Evolutionary conservation across 2,329 filamentous ascomycete genomes (phyloP).

Genomic region (Cercospora sesami): DNA sequence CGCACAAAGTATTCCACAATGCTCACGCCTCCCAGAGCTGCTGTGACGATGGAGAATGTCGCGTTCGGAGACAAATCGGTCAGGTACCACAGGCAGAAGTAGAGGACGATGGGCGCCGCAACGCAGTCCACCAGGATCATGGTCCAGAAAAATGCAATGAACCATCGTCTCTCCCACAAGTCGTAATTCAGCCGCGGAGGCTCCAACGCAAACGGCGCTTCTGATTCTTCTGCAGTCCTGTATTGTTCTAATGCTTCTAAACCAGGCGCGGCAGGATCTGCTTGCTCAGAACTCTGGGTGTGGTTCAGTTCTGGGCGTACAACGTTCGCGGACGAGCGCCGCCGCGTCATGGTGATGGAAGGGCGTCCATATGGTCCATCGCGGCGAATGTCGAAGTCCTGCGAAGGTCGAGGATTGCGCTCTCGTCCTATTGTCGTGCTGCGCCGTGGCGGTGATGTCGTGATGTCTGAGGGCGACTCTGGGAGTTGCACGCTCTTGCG

Average conservation of each 20-base stretch:
- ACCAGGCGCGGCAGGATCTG: slow-evolving; percentile 16
- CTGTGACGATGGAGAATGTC: slow-evolving; percentile 57
- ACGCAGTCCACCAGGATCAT: slow-evolving; percentile 61
- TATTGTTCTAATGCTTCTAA: slow-evolving; percentile 19
- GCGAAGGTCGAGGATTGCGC: slow-evolving; percentile 24
- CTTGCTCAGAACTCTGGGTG: slow-evolving; percentile 3
- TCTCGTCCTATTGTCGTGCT: slow-evolving; percentile 26
- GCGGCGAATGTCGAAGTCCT: slow-evolving; percentile 36
- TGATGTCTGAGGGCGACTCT: slow-evolving; percentile 1
- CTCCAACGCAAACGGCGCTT: slow-evolving; percentile 36
- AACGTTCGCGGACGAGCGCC: slow-evolving; percentile 27
- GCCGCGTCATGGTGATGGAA: slow-evolving; percentile 36
- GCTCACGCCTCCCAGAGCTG: slow-evolving; percentile 53
- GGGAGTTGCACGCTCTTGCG: slow-evolving; percentile 43
- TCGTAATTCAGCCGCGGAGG: slow-evolving; percentile 59
- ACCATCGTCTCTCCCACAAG: slow-evolving; percentile 54
- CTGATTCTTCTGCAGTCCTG: slow-evolving; percentile 14
- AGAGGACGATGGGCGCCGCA: slow-evolving; percentile 59
- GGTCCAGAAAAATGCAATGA: slow-evolving; percentile 60
- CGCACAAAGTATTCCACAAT: slow-evolving; percentile 57
- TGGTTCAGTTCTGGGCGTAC: neutral
- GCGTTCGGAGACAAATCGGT: slow-evolving; percentile 52
- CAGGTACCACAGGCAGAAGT: slow-evolving; percentile 62
- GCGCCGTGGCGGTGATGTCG: neutral
- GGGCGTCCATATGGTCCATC: slow-evolving; percentile 39